Evolutionary conservation across 179 eudicot species (phyloP).

Genomic region (Beta lomatogona): DNA sequence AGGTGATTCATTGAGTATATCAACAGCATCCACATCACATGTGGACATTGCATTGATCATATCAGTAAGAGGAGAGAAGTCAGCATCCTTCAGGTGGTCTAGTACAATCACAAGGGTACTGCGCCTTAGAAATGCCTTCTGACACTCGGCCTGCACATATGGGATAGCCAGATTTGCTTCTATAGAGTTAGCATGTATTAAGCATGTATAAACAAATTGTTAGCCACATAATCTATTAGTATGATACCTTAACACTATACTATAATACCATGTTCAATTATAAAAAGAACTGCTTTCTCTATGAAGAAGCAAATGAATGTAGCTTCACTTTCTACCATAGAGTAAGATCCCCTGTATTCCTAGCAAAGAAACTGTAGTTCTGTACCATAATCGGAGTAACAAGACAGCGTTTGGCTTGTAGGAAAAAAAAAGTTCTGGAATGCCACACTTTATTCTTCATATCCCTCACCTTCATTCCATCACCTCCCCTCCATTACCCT

Average conservation of each 20-base stretch:
- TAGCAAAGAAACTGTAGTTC: no score
- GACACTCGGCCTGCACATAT: conserved; percentile 56
- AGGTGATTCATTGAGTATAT: conserved; percentile 58
- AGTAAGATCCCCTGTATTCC: no score
- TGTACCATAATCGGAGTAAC: no score
- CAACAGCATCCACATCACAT: conserved; percentile 70
- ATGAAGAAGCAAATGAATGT: neutral
- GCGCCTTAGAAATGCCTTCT: conserved; percentile 45
- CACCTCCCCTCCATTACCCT: neutral
- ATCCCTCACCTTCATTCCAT: no score
- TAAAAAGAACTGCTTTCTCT: neutral
- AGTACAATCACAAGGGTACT: conserved; percentile 51
- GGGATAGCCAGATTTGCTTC: neutral
- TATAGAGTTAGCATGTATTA: neutral
- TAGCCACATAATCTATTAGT: neutral
- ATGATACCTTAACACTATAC: neutral
- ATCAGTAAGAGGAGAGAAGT: conserved; percentile 60
- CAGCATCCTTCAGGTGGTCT: conserved; percentile 67
- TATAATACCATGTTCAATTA: neutral
- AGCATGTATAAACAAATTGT: neutral
- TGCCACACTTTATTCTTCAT: no score
- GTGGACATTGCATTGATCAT: conserved; percentile 48
- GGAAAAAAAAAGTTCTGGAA: no score
- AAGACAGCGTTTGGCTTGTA: no score
- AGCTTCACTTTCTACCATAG: neutral